Evolutionary conservation across 2,329 filamentous ascomycete genomes (phyloP), one percentile per base, ranked within the genome.

Genomic region (Ceratocystis papillata): DNA sequence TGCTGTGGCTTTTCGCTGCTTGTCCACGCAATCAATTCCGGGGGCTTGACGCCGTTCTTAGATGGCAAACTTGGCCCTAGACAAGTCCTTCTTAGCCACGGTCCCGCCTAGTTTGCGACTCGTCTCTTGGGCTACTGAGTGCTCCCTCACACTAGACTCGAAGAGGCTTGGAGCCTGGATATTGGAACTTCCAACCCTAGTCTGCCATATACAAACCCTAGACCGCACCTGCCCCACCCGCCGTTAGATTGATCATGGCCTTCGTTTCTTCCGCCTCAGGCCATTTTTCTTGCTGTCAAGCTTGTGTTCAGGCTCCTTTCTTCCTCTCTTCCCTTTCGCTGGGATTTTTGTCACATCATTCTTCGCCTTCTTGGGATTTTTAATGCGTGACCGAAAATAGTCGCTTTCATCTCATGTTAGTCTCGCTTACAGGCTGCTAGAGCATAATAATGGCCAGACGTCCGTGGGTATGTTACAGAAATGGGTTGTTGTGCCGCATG

Each of bases 391-490:
- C 44, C 37, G 8, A 48, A 63, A 63, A 63, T 63, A 63, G 61
- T n/a, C 41, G 12, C 44, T 46, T 63, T 63, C 61, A 63, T 63
- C 61, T 63, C 61, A 63, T 63, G 44, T 63, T 45, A 12, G 37
- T 41, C 61, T 33, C 61, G 41, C 61, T 33, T 48, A 59, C 28
- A 5, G 53, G 8, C 28, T 37, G 28, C 33, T 17, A 33, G 28
- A 37, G 53, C 28, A 59, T 59, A 59, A 37, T 33, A 59, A 33
- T 59, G 53, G 53, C 44, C 3, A 50, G 15, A 50, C 44, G 37
- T 63, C 61, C 46, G 61, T 63, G 61, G 20, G 61, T 15, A 46
- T 63, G 61, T 63, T 63, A 63, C 61, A 63, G 61, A 63, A 62
- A 46, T 63, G 25, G 61, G 28, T 30, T 25, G 25, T 33, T 48